Evolutionary conservation across 2,329 filamentous ascomycete species (phyloP), one percentile per base, ranked within the genome.

Genomic region (Sphaerulina vaccinii): DNA sequence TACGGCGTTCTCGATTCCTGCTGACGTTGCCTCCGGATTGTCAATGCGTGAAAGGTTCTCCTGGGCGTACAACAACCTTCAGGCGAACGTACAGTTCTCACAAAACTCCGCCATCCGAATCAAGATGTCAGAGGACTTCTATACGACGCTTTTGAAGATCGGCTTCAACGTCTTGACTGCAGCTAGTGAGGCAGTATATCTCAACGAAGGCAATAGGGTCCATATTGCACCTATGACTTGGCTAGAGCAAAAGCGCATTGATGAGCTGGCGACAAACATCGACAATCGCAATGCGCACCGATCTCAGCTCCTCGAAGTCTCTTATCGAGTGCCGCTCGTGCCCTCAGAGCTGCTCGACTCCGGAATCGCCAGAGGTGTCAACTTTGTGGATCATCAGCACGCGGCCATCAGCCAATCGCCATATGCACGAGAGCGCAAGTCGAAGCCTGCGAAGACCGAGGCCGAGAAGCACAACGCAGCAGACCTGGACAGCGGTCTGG

Each of bases 161-260:
- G 93, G 93, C 0, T 96, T 96, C 65, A 85, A 85, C 9, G 85
- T 92, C 10, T 83, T 97, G 55, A 95, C 90, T 0, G 92, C 95
- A 70, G 93, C 93, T 0, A 96, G 90, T 62, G 91, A 97, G 70
- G 92, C 92, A 3, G 93, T 97, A 0, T 97, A 96, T 65, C 76
- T 99, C 9, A 96, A 96, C 56, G 92, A 97, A 70, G 92, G 92
- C 39, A 82, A 82, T 35, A 79, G 79, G 1, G 83, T 97, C 45
- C 85, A 82, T 55, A 75, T 95, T 2, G 84, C 84, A 58, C 76
- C 80, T 29, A 85, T 85, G 71, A 96, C 93, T 0, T 99, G 93
- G 92, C 75, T 97, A 2, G 93, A 99, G 66, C 88, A 92, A 62
- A 88, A 95, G 59, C 81, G 91, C 5, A 77, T 92, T 8, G 79